phyloP scores from a whole-genome alignment of 305 asterid genomes.

The Caryopteris hybrid region DNA sequence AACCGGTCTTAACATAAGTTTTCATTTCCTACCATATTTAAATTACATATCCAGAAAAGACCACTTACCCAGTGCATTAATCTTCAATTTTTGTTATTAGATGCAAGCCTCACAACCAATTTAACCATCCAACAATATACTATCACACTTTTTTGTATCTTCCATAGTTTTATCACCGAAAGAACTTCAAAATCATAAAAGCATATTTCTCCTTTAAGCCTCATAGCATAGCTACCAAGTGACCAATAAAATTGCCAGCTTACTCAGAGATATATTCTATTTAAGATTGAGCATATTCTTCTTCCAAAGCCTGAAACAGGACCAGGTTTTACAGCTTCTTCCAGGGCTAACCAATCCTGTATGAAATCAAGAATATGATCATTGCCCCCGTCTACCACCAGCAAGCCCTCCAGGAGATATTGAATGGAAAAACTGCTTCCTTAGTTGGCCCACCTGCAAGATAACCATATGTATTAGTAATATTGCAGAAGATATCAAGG shows the following conservation, averaged over 20 bases:
- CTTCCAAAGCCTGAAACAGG: slow-evolving; percentile 46
- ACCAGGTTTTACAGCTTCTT: slow-evolving; percentile 41
- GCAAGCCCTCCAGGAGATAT: slow-evolving; percentile 69
- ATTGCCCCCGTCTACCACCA: slow-evolving; percentile 49
- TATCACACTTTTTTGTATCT: no score
- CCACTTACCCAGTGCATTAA: no score
- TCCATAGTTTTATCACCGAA: no score
- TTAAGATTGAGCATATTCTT: slow-evolving; percentile 44
- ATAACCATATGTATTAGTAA: slow-evolving; percentile 3
- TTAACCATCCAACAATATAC: no score
- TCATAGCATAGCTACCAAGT: neutral
- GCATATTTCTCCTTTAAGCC: no score
- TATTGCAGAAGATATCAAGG: neutral
- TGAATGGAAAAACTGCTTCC: slow-evolving; percentile 53
- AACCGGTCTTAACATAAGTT: no score
- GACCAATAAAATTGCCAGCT: slow-evolving; percentile 14
- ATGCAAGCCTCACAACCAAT: no score
- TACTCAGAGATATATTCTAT: slow-evolving; percentile 51
- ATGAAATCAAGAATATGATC: slow-evolving; percentile 7
- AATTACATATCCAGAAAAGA: no score
- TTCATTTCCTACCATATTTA: no score
- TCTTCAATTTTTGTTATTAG: no score
- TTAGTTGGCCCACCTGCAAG: slow-evolving; percentile 50
- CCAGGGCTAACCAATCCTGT: slow-evolving; percentile 57
- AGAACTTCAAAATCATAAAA: neutral